Base-by-base conservation (phyloP, 768 basidiomycete species). In the Omphalotus guepiniiformis region DNA sequence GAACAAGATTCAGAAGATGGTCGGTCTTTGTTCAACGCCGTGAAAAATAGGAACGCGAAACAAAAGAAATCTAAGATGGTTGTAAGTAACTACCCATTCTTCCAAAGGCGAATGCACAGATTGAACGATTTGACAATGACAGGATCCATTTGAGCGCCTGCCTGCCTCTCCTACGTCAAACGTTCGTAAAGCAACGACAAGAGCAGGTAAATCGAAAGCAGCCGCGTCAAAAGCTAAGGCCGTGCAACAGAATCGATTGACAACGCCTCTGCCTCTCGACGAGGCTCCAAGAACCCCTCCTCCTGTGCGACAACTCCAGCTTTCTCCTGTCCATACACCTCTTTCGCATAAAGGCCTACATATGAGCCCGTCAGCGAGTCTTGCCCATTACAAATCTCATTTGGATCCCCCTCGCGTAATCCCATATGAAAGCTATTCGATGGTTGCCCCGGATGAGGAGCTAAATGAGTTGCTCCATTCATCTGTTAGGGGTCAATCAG, bases 381-480 rank as follows among this genome's bases (percentile, higher is more conserved):
- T 85, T 12, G 77, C 72, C 7, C 80, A 87, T 63, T 85, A 83
- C 61, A 87, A 85, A 55, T 76, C 78, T 7, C 69, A 83, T 53
- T 68, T 85, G 11, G 82, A 85, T 52, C 84, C 85, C 0, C 82
- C 82, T 18, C 65, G 57, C 27, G 70, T 70, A 3, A 65, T 70
- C 18, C 73, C 71, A 16, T 70, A 70, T 1, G 63, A 65, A 39
- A 65, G 42, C n/a, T 15, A 56, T 32, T 37, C 46, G 4, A 42
- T 42, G 6, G 65, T 68, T n/a, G 58, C 48, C n/a, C n/a, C n/a
- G n/a, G n/a, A n/a, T n/a, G n/a, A n/a, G n/a, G n/a, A n/a, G n/a
- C n/a, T n/a, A n/a, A n/a, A n/a, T n/a, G 63, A 64, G 32, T 58
- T 68, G n/a, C 55, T 73, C 29, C 67, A 65, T 11, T 75, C 76